Conservation (phyloP, 2,329 filamentous ascomycete genomes). For the Sclerotiophoma versabilis region DNA sequence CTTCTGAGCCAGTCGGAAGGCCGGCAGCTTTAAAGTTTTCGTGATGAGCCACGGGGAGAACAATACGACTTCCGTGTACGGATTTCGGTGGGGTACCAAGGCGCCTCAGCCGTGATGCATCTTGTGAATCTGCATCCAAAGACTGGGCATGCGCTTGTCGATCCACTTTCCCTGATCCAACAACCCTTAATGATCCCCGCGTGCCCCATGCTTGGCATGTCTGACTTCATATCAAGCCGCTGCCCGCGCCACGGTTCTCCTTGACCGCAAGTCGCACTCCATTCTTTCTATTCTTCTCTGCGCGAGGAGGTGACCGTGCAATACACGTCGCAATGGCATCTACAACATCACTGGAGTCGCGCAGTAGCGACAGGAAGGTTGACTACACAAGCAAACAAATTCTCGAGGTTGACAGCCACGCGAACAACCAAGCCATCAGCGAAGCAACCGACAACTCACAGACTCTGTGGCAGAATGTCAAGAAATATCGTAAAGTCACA, state of each 20-base stretch:
- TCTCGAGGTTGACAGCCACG: conserved; percentile 16
- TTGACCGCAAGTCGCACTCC: not conserved
- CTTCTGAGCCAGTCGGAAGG: too few species aligned
- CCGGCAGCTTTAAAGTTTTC: too few species aligned
- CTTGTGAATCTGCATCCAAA: conserved; percentile 1
- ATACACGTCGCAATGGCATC: conserved; percentile 13
- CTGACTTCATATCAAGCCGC: conserved; percentile 13
- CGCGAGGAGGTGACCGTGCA: not conserved
- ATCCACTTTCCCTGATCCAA: conserved; percentile 10
- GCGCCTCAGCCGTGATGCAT: conserved; percentile 12
- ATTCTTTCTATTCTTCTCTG: not conserved
- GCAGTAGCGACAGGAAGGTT: conserved; percentile 8
- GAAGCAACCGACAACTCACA: conserved; percentile 26
- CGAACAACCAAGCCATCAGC: conserved; percentile 5
- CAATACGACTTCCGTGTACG: not conserved
- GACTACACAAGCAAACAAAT: conserved; percentile 17
- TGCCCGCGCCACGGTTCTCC: conserved; percentile 9
- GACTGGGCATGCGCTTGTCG: conserved; percentile 11
- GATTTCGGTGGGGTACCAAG: conserved; percentile 5
- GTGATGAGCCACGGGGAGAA: too few species aligned
- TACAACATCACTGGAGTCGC: conserved; percentile 7
- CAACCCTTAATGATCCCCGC: conserved; percentile 11
- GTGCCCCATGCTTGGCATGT: conserved; percentile 11
- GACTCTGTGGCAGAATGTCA: conserved; percentile 41
- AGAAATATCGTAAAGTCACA: conserved; percentile 39